A percentile compares a stretch with the other conserved stretches of the same genome.
phyloP scores from a whole-genome alignment of 2,329 filamentous ascomycete species.

The Bisporella sp. region DNA sequence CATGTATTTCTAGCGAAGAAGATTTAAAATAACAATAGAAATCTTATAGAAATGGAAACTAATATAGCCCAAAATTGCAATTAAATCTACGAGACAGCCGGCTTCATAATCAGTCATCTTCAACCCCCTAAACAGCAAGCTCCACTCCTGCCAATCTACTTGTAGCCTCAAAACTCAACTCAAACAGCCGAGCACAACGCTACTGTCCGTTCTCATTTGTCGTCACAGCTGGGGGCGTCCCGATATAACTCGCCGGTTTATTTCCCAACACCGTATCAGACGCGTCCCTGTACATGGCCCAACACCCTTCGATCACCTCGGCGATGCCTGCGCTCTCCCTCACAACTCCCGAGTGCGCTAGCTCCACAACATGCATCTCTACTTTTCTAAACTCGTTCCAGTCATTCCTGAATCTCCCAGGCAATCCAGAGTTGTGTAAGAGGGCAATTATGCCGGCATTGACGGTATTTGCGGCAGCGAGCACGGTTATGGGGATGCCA shows the following conservation, averaged over 20 bases:
- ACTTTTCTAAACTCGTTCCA: slow-evolving; percentile 17
- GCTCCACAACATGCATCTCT: slow-evolving; percentile 9
- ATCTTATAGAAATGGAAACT: no score
- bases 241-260: slow-evolving; percentile 5
- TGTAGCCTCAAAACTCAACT: no score
- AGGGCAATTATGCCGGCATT: slow-evolving; percentile 13
- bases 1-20: no score
- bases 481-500: slow-evolving; percentile 13
- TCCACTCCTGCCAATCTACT: no score
- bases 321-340: slow-evolving; percentile 3
- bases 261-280: slow-evolving; percentile 8
- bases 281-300: slow-evolving; percentile 7
- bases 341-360: slow-evolving; percentile 10
- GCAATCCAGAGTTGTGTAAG: slow-evolving; percentile 16
- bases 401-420: slow-evolving; percentile 14
- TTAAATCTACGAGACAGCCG: no score
- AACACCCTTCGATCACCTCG: slow-evolving; percentile 9
- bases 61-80: no score
- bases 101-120: no score
- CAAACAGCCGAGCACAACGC: no score
- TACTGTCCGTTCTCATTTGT: neutral
- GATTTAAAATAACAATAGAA: no score
- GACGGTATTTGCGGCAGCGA: slow-evolving; percentile 18
- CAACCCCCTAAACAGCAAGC: no score
- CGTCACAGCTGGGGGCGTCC: neutral